These are phyloP conservation scores for Pythium sp. DNA, from an alignment of 352 stramenopile species.

Conservation along the genomic window DNA sequence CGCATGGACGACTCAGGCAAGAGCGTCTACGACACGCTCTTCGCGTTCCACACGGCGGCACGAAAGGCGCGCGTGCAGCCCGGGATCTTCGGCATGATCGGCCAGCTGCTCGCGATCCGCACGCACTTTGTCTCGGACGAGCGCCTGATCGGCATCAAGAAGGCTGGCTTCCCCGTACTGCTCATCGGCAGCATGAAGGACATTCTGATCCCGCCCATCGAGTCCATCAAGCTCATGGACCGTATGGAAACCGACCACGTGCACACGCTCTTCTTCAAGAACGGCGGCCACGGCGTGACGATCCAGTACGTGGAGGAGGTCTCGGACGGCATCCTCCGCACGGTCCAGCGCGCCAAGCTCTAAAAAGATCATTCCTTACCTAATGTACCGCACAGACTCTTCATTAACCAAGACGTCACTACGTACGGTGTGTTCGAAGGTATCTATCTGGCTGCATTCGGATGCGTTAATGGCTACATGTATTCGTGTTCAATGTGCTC, in stretches of 20 bases:
- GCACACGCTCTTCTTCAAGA: constrained; percentile 21
- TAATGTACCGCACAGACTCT: too few relatives aligned
- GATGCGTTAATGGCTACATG: too few relatives aligned
- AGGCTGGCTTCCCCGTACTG: constrained; percentile 43
- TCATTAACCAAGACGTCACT: too few relatives aligned
- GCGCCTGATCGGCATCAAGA: constrained; percentile 32
- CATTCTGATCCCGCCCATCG: constrained; percentile 33
- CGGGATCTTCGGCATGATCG: constrained; percentile 2
- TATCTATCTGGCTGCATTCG: too few relatives aligned
- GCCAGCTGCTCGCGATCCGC: constrained; percentile 26
- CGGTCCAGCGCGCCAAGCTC: neutral
- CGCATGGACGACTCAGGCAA: constrained; percentile 26
- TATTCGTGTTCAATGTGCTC: too few relatives aligned
- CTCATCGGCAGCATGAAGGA: constrained; percentile 47
- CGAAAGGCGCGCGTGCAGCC: constrained; percentile 13
- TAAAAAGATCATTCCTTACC: neutral
- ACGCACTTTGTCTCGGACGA: constrained; percentile 56
- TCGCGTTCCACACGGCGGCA: constrained; percentile 35
- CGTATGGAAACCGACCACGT: constrained; percentile 23
- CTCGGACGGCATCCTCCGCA: neutral
- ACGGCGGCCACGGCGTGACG: constrained; percentile 24
- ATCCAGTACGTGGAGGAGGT: constrained; percentile 35
- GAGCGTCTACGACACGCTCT: constrained; percentile 17
- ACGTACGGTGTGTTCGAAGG: too few relatives aligned
- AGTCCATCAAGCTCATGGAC: constrained; percentile 12